These are phyloP conservation scores for Mycena filopes DNA, from an alignment of 768 basidiomycete species.

Conservation along the genomic window DNA sequence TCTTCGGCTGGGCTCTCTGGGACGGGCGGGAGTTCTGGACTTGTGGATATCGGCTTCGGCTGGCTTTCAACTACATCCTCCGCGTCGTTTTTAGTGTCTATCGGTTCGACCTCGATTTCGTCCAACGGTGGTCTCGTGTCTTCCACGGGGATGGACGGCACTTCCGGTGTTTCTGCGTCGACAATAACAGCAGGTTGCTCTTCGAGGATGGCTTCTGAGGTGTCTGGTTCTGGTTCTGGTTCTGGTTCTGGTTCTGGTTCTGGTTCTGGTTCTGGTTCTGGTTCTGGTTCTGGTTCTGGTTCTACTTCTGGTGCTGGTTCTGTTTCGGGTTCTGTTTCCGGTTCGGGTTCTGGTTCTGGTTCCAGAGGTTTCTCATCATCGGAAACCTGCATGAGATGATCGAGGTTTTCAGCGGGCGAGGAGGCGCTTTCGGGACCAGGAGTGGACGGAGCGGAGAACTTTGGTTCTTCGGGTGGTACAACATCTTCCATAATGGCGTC, in stretches of 20 bases:
- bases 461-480: background rate
- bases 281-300: too few relatives aligned
- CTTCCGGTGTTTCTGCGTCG: conserved; percentile 6
- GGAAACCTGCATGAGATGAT: conserved; percentile 28
- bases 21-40: conserved; percentile 7
- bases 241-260: too few relatives aligned
- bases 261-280: too few relatives aligned
- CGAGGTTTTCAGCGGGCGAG: conserved; percentile 22
- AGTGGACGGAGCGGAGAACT: conserved; percentile 1
- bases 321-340: too few relatives aligned
- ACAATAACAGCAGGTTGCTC: background rate
- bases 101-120: conserved; percentile 3
- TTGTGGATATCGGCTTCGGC: conserved; percentile 24
- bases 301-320: too few relatives aligned
- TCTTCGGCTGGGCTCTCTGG: conserved; percentile 18
- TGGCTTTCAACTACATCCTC: conserved; percentile 4
- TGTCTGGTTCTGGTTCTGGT: too few relatives aligned
- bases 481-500: conserved; percentile 17
- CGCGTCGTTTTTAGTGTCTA: background rate
- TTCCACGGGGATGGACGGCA: background rate
- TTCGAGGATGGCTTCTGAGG: conserved; percentile 4
- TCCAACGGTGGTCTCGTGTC: conserved; percentile 2
- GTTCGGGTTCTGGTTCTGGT: too few relatives aligned
- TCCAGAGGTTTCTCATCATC: conserved; percentile 24
- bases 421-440: conserved; percentile 3